Conservation (phyloP, 2,329 filamentous ascomycete species). For the Didymosphaeria variabile region DNA sequence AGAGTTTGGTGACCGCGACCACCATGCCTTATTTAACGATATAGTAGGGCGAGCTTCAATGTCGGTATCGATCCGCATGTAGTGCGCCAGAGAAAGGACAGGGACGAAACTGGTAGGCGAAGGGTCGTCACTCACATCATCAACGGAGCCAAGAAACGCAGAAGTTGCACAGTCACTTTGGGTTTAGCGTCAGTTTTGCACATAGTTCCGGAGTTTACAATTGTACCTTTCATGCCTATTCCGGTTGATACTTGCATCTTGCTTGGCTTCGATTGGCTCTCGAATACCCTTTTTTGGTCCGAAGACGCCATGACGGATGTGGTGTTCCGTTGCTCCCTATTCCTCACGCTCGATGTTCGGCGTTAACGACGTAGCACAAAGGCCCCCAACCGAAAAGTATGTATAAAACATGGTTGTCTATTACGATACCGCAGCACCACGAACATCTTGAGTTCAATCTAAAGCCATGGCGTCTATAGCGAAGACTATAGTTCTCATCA, state of each 20-base stretch:
- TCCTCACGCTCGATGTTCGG: background rate
- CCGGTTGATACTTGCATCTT: too few relatives aligned
- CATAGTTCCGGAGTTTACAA: background rate
- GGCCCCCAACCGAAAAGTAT: background rate
- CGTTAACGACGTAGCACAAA: background rate
- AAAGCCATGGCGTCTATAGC: slow-evolving; percentile 26
- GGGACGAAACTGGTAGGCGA: too few relatives aligned
- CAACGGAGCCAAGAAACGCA: too few relatives aligned
- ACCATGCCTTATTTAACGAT: too few relatives aligned
- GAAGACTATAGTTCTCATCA: slow-evolving; percentile 48
- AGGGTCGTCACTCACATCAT: too few relatives aligned
- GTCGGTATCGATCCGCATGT: too few relatives aligned
- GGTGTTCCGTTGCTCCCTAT: background rate
- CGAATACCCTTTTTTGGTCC: too few relatives aligned
- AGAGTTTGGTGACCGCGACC: too few relatives aligned
- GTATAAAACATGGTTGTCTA: background rate
- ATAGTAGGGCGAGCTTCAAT: too few relatives aligned
- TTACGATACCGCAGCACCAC: background rate
- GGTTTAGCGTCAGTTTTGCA: background rate
- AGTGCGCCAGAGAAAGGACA: too few relatives aligned
- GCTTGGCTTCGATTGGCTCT: too few relatives aligned
- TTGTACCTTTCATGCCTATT: too few relatives aligned
- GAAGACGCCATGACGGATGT: background rate
- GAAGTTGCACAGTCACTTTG: background rate
- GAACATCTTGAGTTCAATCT: background rate